Base-by-base conservation (phyloP, 2,329 filamentous ascomycete genomes). In the Colletotrichum sp. region DNA sequence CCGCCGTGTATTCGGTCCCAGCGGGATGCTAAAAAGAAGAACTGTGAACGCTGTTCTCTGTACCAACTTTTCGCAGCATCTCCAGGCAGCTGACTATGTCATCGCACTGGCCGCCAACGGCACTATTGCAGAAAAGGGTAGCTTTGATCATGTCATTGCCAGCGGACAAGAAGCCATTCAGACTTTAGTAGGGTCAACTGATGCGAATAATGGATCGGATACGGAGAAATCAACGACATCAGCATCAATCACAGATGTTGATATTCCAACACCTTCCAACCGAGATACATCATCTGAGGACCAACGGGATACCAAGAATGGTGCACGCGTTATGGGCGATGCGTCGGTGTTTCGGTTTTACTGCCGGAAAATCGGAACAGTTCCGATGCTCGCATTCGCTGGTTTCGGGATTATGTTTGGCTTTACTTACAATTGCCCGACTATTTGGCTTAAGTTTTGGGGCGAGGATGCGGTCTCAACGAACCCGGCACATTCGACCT, bases 381-480 rank as follows among this genome's bases (percentile, higher is more conserved):
- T 59, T 18, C 36, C 6, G n/a, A 66, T 71, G 69, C 16, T 55
- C 10, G 24, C 62, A 3, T 71, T 71, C n/a, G 60, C 60, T 24
- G 26, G 32, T 26, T 63, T 68, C 21, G 66, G 66, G 4, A 21
- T 67, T 6, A 24, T 52, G 7, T 70, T 44, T 57, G 84, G 81
- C 2, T 82, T 82, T 12, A 79, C 78, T 13, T 75, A 71, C 6
- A 84, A 80, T 39, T 80, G 84, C 4, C 81, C 84, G 0, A 82
- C 78, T 2, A 69, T 88, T 6, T 88, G 87, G 86, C 76, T 88
- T 8, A 86, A 83, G 21, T 87, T 83, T 70, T 88, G 86, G 83
- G 81, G 85, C 1, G 79, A 81, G 6, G 82, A 85, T 55, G 70
- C 75, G 1, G 80, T 81, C 10, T 63, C 55, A 26, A 63, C 34